These are phyloP conservation scores for Glaciozyma martinii DNA, from an alignment of 768 basidiomycete species.

Conservation along the genomic window DNA sequence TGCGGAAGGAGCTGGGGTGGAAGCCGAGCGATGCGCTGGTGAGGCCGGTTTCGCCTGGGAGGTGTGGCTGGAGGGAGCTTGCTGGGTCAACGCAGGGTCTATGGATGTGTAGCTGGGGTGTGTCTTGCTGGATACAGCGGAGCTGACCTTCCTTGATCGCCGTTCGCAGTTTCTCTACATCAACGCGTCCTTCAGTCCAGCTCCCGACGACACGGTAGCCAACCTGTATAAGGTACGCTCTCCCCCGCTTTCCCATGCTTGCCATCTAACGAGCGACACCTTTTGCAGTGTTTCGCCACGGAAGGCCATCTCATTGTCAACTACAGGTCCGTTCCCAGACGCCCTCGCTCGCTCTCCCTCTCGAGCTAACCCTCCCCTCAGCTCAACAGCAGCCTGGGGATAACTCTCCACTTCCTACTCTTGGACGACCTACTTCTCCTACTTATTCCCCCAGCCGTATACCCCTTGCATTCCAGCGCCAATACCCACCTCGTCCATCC, in stretches of 20 bases:
- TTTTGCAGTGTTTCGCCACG: constrained; percentile 67
- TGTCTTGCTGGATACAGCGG: too few species aligned
- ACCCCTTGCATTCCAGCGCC: constrained; percentile 5
- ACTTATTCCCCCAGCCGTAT: background rate
- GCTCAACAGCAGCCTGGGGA: constrained; percentile 61
- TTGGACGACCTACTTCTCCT: too few species aligned
- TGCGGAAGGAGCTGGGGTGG: constrained; percentile 81
- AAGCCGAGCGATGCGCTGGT: constrained; percentile 78
- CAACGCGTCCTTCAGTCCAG: constrained; percentile 71
- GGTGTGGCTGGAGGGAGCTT: background rate
- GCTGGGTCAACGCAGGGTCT: background rate
- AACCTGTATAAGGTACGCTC: constrained; percentile 60
- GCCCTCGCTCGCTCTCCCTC: background rate
- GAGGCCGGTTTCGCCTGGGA: constrained; percentile 33
- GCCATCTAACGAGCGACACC: background rate
- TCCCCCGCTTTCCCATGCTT: background rate
- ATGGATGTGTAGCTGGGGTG: background rate
- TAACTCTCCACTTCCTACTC: constrained; percentile 28
- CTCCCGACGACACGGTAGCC: constrained; percentile 70
- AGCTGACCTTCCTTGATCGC: too few species aligned
- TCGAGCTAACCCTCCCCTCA: constrained; percentile 31
- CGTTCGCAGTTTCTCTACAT: constrained; percentile 46
- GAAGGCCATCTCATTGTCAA: constrained; percentile 86
- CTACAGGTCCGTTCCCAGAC: constrained; percentile 58
- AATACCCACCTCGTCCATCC: background rate